Evolutionary conservation across 306 rosid species (phyloP).

Genomic region (Glycyrrhiza uralensis): DNA sequence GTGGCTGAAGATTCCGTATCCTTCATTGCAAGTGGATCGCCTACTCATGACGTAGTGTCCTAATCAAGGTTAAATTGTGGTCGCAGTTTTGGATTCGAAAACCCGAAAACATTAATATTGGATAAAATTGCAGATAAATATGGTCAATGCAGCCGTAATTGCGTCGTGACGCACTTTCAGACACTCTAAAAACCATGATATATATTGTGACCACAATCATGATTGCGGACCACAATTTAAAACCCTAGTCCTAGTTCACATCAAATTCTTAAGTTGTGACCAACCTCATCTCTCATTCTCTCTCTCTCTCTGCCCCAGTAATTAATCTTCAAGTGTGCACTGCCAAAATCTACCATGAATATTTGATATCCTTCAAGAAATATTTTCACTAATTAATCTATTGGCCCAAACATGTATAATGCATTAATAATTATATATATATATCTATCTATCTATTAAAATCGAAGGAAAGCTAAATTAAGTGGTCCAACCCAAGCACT

Average conservation of each 20-base stretch:
- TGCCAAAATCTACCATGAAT: neutral
- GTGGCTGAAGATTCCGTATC: constrained; percentile 25
- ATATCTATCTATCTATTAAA: neutral
- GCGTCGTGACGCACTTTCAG: too few species aligned
- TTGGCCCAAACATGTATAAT: neutral
- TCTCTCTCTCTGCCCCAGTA: neutral
- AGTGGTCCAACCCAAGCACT: neutral
- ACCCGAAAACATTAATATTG: too few species aligned
- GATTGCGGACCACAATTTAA: too few species aligned
- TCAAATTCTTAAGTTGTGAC: neutral
- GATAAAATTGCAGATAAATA: too few species aligned
- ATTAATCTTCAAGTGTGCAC: neutral
- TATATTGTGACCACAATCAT: too few species aligned
- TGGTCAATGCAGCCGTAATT: too few species aligned
- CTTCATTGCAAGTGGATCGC: constrained; percentile 16
- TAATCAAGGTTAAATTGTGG: too few species aligned
- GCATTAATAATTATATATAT: neutral
- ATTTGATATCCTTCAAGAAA: neutral
- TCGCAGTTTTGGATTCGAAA: too few species aligned
- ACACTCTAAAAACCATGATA: too few species aligned
- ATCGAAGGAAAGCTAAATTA: neutral
- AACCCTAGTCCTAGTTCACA: too few species aligned
- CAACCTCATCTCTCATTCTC: neutral
- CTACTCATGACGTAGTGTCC: neutral
- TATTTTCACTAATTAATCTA: neutral